Base-by-base conservation (phyloP, 1,139 yeast genomes). In the Yamadazyma triangularis region DNA sequence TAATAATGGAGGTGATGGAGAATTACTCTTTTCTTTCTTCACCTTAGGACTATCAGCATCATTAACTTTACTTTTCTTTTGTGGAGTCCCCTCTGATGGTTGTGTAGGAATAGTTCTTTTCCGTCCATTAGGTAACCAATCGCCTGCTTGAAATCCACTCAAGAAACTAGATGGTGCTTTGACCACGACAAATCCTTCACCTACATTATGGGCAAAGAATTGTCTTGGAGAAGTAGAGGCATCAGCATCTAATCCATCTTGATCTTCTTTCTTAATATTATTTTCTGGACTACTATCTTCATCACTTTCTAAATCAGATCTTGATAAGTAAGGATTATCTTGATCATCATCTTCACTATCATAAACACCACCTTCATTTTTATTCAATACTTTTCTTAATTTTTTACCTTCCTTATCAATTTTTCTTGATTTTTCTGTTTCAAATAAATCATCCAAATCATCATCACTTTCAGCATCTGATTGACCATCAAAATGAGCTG, bases 341-440 rank as follows among this genome's bases (percentile, higher is more conserved):
- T 56, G 48, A 25, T 80, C 88, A 42, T 85, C 94, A 26, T 42
- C 47, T 44, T 88, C 96, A 32, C 91, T 78, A 35, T 91, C 96
- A 56, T 91, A 91, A 37, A 85, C 82, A 24, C 88, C 94, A 58
- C 88, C 81, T 54, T 91, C 98, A 28, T 93, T 77, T 45, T 87
- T 82, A 42, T 84, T 79, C 49, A 91, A 70, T 3, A 91, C 89
- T 55, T 85, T 84, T 47, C 88, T 77, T 41, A 91, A 73, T 48
- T 83, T 82, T 49, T 80, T 80, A 40, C 97, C 97, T 55, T 87
- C 96, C 53, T 86, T 88, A 57, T 89, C 96, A 30, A 88, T 86
- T 51, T 83, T 83, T 48, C 84, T 73, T n/a, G 67, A 52, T 44
- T 64, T 64, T 45, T 65, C 73, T 15, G 79, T 75, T 37, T 78